phyloP scores from a whole-genome alignment of 768 basidiomycete species.

The Lanmaoa rubissima region DNA sequence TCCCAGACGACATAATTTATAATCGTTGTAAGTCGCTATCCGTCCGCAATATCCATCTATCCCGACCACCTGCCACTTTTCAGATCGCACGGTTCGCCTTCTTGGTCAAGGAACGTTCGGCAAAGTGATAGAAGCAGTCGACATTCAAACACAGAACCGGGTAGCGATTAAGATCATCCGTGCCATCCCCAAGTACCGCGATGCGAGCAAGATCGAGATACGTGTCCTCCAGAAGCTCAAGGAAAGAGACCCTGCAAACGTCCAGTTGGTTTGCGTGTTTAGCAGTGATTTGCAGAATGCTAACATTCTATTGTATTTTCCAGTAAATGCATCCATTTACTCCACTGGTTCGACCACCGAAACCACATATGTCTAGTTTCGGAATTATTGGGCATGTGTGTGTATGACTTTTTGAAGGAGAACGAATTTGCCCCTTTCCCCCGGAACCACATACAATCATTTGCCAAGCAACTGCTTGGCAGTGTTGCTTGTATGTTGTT shows the following conservation, averaged over 20 bases:
- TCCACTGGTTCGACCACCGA: constrained; percentile 93
- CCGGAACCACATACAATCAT: constrained; percentile 92
- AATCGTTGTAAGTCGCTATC: constrained; percentile 64
- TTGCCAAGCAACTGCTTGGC: constrained; percentile 86
- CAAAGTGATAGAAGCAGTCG: constrained; percentile 93
- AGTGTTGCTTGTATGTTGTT: constrained; percentile 86
- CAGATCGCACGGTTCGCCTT: constrained; percentile 89
- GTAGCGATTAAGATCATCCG: constrained; percentile 99
- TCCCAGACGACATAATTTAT: constrained; percentile 84
- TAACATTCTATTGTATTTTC: constrained; percentile 9
- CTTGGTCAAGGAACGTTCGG: constrained; percentile 98
- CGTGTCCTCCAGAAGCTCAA: constrained; percentile 90
- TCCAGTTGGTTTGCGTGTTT: constrained; percentile 60
- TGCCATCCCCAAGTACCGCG: constrained; percentile 97
- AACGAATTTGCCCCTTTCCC: constrained; percentile 97
- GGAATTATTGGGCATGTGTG: constrained; percentile 93
- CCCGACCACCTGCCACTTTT: constrained; percentile 16
- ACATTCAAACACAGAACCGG: constrained; percentile 67
- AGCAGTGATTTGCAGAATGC: constrained; percentile 17
- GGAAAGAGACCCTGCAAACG: constrained; percentile 82
- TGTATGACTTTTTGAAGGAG: constrained; percentile 98
- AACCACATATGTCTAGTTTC: constrained; percentile 98
- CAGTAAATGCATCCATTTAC: constrained; percentile 97
- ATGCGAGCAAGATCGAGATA: constrained; percentile 98
- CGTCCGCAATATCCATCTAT: not conserved